These are phyloP conservation scores for Candida sp. DNA, from an alignment of 1,139 yeast genomes.

Conservation along the genomic window DNA sequence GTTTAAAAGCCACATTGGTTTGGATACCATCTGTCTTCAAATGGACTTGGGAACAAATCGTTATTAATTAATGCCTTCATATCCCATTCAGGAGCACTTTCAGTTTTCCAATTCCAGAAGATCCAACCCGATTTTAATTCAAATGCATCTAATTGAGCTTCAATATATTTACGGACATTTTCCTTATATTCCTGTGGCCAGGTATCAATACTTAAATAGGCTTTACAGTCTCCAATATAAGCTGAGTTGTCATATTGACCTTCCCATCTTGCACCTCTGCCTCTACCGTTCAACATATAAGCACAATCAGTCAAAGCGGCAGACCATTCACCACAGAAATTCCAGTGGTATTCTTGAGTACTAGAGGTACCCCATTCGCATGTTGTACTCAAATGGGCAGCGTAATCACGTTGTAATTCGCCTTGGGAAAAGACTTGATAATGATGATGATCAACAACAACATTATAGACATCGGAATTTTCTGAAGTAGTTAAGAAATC, in stretches of 20 bases:
- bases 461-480: conserved; percentile 52
- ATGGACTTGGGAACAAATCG: conserved; percentile 79
- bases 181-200: conserved; percentile 62
- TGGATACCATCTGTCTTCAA: conserved; percentile 60
- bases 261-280: conserved; percentile 82
- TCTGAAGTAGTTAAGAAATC: conserved; percentile 32
- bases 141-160: conserved; percentile 87
- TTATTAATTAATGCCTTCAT: conserved; percentile 51
- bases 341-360: conserved; percentile 62
- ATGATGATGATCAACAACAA: conserved; percentile 85
- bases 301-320: conserved; percentile 96
- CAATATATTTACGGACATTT: conserved; percentile 68
- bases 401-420: conserved; percentile 54
- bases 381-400: conserved; percentile 60
- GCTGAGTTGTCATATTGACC: conserved; percentile 55
- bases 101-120: conserved; percentile 94
- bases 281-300: conserved; percentile 88
- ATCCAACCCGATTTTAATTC: conserved; percentile 76
- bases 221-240: conserved; percentile 63
- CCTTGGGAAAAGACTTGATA: conserved; percentile 79
- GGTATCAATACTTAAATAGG: conserved; percentile 47
- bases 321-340: conserved; percentile 86
- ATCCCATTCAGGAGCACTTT: conserved; percentile 86
- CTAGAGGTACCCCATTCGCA: conserved; percentile 59
- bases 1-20: conserved; percentile 53